These are phyloP conservation scores for Linum trigynum DNA, from an alignment of 345 rosid species.

Conservation along the genomic window DNA sequence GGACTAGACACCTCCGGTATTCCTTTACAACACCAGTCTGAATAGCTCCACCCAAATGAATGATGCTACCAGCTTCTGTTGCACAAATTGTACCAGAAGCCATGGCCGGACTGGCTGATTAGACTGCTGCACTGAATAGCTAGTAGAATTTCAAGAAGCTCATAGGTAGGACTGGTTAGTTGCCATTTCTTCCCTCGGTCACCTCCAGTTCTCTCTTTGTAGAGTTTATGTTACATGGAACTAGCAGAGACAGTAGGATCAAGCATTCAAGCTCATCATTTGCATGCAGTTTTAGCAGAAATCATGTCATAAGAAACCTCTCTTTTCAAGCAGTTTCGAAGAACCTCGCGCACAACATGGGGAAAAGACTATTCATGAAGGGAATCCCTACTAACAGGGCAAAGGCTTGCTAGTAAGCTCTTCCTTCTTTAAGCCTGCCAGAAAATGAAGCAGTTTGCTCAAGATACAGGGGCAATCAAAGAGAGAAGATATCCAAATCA, in stretches of 20 bases:
- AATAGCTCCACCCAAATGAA: conserved; percentile 20
- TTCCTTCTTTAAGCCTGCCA: conserved; percentile 57
- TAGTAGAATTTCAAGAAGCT: conserved; percentile 13
- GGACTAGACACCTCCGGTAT: neutral
- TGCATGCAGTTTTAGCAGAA: conserved; percentile 22
- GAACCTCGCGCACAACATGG: conserved; percentile 23
- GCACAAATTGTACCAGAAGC: conserved; percentile 20
- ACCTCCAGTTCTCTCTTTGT: conserved; percentile 60
- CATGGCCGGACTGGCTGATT: conserved; percentile 27
- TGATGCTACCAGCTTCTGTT: conserved; percentile 20
- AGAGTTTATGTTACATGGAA: conserved; percentile 59
- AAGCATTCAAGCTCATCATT: conserved; percentile 22
- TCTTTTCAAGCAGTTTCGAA: conserved; percentile 14
- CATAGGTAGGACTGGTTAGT: neutral
- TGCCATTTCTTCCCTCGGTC: neutral
- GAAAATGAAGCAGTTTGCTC: conserved; percentile 6
- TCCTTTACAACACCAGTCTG: conserved; percentile 18
- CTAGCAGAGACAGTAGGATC: conserved; percentile 37
- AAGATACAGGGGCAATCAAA: neutral
- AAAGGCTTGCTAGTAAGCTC: conserved; percentile 40
- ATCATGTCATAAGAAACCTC: conserved; percentile 17
- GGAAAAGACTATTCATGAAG: conserved; percentile 23
- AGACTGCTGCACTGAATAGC: conserved; percentile 27
- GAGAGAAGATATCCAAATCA: too few relatives aligned
- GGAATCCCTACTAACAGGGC: conserved; percentile 28